Percentiles rank a stretch among this genome's conserved stretches.
These are phyloP conservation scores for Naganishia friedmannii DNA, from an alignment of 768 basidiomycete genomes.

Conservation along the genomic window DNA sequence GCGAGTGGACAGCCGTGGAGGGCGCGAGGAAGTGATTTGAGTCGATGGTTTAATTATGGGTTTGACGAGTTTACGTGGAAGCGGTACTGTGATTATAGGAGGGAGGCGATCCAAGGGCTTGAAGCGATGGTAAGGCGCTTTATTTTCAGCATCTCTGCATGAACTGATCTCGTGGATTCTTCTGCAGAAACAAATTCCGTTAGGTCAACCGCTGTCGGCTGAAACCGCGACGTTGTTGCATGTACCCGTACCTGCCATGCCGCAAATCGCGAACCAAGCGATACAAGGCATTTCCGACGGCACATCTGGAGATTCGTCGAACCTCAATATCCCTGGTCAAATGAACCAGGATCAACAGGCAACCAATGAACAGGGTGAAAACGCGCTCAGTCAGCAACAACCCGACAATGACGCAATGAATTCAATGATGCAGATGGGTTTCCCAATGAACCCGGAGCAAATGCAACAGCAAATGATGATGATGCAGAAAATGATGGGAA, in stretches of 20 bases:
- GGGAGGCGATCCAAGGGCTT: constrained; percentile 49
- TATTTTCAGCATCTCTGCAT: constrained; percentile 29
- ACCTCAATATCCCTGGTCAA: not conserved
- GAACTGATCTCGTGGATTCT: constrained; percentile 14
- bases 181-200: constrained; percentile 19
- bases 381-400: not conserved
- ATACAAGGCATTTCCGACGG: not conserved
- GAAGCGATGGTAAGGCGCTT: constrained; percentile 39
- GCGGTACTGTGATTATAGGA: constrained; percentile 60
- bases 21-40: constrained; percentile 81
- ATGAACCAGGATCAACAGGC: constrained; percentile 2
- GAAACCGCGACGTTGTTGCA: constrained; percentile 36
- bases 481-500: constrained; percentile 63
- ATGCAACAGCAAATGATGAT: constrained; percentile 59
- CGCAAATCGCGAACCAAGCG: constrained; percentile 5
- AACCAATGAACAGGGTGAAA: constrained; percentile 4
- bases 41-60: constrained; percentile 99
- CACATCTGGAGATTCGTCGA: not conserved
- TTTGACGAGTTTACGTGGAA: constrained; percentile 98
- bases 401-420: constrained; percentile 26
- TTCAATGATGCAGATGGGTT: constrained; percentile 74
- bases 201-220: constrained; percentile 26
- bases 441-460: constrained; percentile 73
- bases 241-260: not conserved
- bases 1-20: constrained; percentile 83